Evolutionary conservation across 1,139 yeast species (phyloP), one percentile per base, ranked within the genome.

Genomic region (Hyphopichia pseudoburtonii): DNA sequence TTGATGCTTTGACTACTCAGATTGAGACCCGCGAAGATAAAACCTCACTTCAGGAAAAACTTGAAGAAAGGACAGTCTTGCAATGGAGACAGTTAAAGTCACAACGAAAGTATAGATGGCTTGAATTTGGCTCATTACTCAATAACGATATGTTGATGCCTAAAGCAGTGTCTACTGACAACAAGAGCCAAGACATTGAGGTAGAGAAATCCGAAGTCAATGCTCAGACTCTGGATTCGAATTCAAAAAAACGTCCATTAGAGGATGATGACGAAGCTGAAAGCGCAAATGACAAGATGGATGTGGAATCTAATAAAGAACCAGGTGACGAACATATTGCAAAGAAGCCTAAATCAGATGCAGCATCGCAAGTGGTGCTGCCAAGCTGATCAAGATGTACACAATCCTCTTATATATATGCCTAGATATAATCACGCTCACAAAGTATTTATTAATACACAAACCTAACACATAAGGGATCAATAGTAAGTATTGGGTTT

Each of bases 31-130:
- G 46, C 28, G 25, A 41, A 3, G 43, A 42, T 11, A 19, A 33
- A 15, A 34, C 37, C 7, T 45, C 38, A 17, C 35, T 38, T 24
- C 44, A 43, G 1, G 49, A 45, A 11, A 35, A 56, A 25, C 30
- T 51, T 4, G 64, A 62, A 30, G 54, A 57, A 32, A 44, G 61
- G 18, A 54, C 60, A n/a, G 52, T 60, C 3, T 41, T 59, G 28
- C 37, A 52, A 2, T 66, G 73, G 73, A 64, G 60, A 40, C 45
- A 53, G 26, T 44, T 62, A 17, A 57, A 58, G 35, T 41, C 40
- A n/a, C 40, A 46, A 22, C 45, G 73, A 32, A 39, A 41, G 10
- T 16, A 32, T 1, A 36, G 46, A 5, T 59, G 64, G 62, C 41
- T 59, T 17, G 38, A 43, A 12, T 42, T 60, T 41, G 43, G 52